Percentiles rank a stretch among this genome's conserved stretches.
Evolutionary conservation across 441 rosid species (phyloP).

Genomic region (Daphne laureola): DNA sequence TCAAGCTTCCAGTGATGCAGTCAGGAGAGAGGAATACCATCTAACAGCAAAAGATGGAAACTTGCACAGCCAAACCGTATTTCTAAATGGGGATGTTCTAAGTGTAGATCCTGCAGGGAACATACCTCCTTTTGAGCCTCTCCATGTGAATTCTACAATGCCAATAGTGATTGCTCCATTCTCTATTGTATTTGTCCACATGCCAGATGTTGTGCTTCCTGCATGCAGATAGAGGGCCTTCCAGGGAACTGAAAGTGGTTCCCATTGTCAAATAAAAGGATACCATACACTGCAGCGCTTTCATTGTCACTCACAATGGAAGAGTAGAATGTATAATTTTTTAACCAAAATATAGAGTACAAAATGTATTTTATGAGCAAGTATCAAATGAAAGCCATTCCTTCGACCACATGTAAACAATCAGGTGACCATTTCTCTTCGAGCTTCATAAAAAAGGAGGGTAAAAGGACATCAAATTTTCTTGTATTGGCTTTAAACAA

Average conservation of each 20-base stretch:
- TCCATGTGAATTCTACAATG: conserved; percentile 32
- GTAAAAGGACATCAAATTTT: too few relatives aligned
- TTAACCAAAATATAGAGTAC: background rate
- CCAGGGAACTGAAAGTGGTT: conserved; percentile 25
- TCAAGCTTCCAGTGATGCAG: conserved; percentile 18
- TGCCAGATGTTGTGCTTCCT: conserved; percentile 43
- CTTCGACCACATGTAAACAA: too few relatives aligned
- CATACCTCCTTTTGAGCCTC: conserved; percentile 59
- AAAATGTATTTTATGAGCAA: too few relatives aligned
- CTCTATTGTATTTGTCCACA: conserved; percentile 70
- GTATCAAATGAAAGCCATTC: too few relatives aligned
- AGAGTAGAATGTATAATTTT: conserved; percentile 10
- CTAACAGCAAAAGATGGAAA: conserved; percentile 68
- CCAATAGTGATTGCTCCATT: conserved; percentile 55
- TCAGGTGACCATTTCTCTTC: too few relatives aligned
- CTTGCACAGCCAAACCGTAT: conserved; percentile 72
- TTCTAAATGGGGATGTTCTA: conserved; percentile 64
- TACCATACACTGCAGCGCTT: conserved; percentile 12
- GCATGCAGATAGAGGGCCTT: conserved; percentile 42
- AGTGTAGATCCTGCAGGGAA: conserved; percentile 53
- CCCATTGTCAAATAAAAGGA: conserved; percentile 20
- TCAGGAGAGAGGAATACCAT: conserved; percentile 76
- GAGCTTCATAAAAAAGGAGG: too few relatives aligned
- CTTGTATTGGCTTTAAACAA: too few relatives aligned
- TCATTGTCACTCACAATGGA: conserved; percentile 11